Base-by-base conservation (phyloP, 2,329 filamentous ascomycete genomes). In the Diaporthe aspalathi region DNA sequence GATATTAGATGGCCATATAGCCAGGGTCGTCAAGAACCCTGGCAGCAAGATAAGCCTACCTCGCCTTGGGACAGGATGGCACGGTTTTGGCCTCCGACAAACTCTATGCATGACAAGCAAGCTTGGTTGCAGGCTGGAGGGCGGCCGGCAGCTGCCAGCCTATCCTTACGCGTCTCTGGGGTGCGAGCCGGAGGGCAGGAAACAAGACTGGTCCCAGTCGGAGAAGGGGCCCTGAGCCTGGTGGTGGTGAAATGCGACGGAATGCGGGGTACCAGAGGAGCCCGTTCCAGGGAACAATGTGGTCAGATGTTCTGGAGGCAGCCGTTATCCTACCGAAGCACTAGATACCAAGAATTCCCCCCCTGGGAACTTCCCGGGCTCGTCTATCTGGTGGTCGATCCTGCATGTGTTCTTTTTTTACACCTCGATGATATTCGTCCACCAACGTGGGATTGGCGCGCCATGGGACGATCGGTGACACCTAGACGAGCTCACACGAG, bases 191-290 rank as follows among this genome's bases (percentile, higher is more conserved):
- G 43, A 24, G 53, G 17, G 27, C 27, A 11, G 57, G 29, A 38
- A 60, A 68, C 52, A 38, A 40, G 38, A 47, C 24, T 47, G 53
- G 43, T 38, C 66, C 53, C 22, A 14, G 53, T 43, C 29, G 24
- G 35, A 57, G 32, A 43, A 47, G 17, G 14, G 53, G 32, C 54
- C 27, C 54, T 20, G 54, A 45, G 54, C 56, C 24, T 38, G 52
- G 52, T 45, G 17, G 16, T 45, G 40, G 24, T 29, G 49, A 27
- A n/a, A n/a, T n/a, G 29, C n/a, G 17, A 27, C 53, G 53, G 53
- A 52, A 29, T 68, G 65, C 65, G 66, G 66, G 70, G 70, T 68
- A 38, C 40, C 24, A 50, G 60, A 50, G 43, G 20, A 62, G 52
- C 66, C 65, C 54, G 60, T 24, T 38, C 50, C 32, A 20, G 45